Conservation (phyloP, 345 rosid genomes). For the Geranium rotundifolium region DNA sequence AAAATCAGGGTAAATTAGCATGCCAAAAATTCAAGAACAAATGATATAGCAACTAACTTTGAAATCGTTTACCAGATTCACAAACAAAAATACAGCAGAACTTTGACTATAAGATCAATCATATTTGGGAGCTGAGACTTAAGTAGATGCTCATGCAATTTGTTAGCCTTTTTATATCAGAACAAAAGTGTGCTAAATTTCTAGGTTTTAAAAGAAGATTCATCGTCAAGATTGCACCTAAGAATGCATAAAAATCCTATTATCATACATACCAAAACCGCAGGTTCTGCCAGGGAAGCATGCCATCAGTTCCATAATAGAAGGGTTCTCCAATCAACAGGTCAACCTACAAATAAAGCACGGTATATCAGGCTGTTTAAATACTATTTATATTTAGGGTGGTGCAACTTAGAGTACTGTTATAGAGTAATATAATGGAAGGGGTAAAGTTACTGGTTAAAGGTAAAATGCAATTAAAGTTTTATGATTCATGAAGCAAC, state of each 20-base stretch:
- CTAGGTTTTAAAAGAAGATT: neutral
- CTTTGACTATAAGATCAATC: too few relatives aligned
- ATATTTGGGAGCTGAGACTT: too few relatives aligned
- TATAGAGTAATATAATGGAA: neutral
- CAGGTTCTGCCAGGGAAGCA: slow-evolving; percentile 88
- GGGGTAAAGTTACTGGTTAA: neutral
- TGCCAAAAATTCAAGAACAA: neutral
- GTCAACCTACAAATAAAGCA: slow-evolving; percentile 46
- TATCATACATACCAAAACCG: slow-evolving; percentile 64
- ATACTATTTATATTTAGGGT: neutral
- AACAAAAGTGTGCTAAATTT: neutral
- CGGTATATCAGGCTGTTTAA: neutral
- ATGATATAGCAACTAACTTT: neutral
- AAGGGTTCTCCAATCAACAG: slow-evolving; percentile 79
- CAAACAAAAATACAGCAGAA: neutral
- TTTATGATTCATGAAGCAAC: neutral
- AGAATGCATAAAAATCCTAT: slow-evolving; percentile 1
- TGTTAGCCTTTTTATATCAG: neutral
- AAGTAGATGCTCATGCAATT: too few relatives aligned
- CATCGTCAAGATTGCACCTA: too few relatives aligned
- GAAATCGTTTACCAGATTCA: neutral
- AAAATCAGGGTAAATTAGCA: neutral
- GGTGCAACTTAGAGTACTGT: neutral
- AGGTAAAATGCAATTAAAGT: too few relatives aligned
- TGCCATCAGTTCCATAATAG: slow-evolving; percentile 59